Evolutionary conservation across 2,329 filamentous ascomycete genomes (phyloP), one percentile per base, ranked within the genome.

Genomic region (Xylariales sp.): DNA sequence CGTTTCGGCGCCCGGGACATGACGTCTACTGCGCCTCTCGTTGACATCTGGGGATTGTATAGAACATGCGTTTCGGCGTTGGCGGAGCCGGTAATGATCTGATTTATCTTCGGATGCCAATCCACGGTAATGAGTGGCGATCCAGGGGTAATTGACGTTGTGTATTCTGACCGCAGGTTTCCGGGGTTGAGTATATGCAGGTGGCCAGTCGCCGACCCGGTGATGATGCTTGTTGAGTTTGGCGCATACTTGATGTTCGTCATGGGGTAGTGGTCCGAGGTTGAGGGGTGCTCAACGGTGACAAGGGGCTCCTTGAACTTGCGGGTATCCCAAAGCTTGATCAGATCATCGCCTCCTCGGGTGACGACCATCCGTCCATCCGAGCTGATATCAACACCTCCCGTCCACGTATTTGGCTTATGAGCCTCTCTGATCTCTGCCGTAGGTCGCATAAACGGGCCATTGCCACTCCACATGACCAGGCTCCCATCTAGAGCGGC

Each of bases 291-390:
- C 5, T 82, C 69, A 12, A 88, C 80, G 1, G 82, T 86, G 35
- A 88, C 87, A 11, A 98, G 76, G 4, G 93, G 88, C 43, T 84
- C 74, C 60, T 93, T 97, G 72, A 98, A 95, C 58, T 96, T 97
- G 44, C 93, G 81, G 3, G 84, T 94, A 60, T 98, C 93, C 93
- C 93, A 98, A 2, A 96, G 74, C 66, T 97, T 97, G 63, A 98
- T 91, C 2, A 86, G 76, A 58, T 94, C 81, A 63, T 98, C 93
- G 38, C 90, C 91, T 42, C 93, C 93, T 51, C 89, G 76, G 1
- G 89, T 95, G 6, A 96, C 84, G 3, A 97, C 80, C 68, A 96
- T 84, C 44, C 91, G 79, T 8, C 93, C 93, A 60, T 97, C 93
- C 0, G 82, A 72, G 51, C 91, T 97, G 53, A 98, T 85, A 56